Evolutionary conservation across 192 early-diverging fungal species (phyloP).

Genomic region (Mortierella hygrophila): DNA sequence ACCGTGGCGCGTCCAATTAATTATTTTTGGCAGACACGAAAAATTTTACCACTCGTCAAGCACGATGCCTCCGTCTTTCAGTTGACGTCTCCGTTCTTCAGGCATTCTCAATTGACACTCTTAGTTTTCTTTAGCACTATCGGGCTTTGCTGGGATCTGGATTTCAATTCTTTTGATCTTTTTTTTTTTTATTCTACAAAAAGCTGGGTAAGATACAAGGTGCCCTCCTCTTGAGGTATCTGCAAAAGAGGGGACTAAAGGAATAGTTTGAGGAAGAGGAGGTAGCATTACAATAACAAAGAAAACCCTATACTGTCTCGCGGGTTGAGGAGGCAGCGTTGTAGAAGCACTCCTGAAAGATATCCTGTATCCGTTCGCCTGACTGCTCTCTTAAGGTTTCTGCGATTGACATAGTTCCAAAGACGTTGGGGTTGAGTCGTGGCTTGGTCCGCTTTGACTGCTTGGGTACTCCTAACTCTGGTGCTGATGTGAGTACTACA

Average conservation of each 20-base stretch:
- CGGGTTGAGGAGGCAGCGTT: conserved; percentile 36
- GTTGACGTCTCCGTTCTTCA: neutral
- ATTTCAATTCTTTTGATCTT: neutral
- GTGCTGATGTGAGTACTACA: neutral
- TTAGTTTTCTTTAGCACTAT: neutral
- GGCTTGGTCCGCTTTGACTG: conserved; percentile 18
- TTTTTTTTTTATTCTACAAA: conserved; percentile 13
- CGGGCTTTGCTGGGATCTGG: neutral
- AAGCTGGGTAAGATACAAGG: neutral
- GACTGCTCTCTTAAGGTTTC: conserved; percentile 5
- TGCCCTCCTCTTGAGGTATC: neutral
- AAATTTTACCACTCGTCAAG: neutral
- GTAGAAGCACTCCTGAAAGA: conserved; percentile 52
- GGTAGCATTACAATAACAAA: neutral
- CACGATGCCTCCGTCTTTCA: too few relatives aligned
- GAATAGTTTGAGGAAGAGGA: neutral
- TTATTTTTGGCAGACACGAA: neutral
- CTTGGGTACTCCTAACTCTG: neutral
- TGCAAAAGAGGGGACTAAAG: neutral
- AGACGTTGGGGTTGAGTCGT: conserved; percentile 1
- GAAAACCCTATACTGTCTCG: neutral
- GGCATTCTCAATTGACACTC: neutral
- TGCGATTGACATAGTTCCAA: conserved; percentile 3
- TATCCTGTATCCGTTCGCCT: conserved; percentile 38
- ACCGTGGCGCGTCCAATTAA: neutral